These are phyloP conservation scores for Xylariaceae sp. DNA, from an alignment of 2,329 filamentous ascomycete genomes.

Conservation along the genomic window DNA sequence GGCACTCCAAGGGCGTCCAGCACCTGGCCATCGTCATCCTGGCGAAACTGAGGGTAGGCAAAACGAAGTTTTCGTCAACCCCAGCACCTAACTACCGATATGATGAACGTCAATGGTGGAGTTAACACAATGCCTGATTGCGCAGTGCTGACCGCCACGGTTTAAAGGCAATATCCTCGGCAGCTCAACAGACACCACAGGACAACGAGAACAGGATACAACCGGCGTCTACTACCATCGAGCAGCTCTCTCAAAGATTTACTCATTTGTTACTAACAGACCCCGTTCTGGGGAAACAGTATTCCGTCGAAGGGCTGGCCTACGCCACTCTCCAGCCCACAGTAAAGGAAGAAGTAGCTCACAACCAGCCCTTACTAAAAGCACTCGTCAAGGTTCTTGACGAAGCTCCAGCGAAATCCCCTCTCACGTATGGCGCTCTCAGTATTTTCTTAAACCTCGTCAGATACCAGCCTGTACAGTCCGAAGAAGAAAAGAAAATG, in stretches of 20 bases:
- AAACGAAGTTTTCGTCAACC: constrained; percentile 32
- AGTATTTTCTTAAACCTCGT: constrained; percentile 86
- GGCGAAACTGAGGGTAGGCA: constrained; percentile 63
- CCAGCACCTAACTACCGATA: constrained; percentile 17
- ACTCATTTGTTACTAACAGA: constrained; percentile 62
- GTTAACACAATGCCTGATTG: no score
- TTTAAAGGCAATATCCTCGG: constrained; percentile 53
- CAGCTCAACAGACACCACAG: constrained; percentile 34
- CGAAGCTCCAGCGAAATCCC: constrained; percentile 58
- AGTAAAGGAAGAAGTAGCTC: constrained; percentile 76
- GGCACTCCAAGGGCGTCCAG: constrained; percentile 59
- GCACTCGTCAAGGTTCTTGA: constrained; percentile 62
- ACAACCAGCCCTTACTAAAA: constrained; percentile 64
- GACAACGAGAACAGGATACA: constrained; percentile 42
- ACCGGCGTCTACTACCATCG: constrained; percentile 56
- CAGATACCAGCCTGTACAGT: constrained; percentile 68
- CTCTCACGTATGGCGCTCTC: constrained; percentile 77
- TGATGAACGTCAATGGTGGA: no score
- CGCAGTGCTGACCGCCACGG: constrained; percentile 30
- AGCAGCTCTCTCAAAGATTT: constrained; percentile 62
- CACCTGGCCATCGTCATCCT: constrained; percentile 70
- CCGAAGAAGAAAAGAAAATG: constrained; percentile 91
- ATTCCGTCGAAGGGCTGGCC: constrained; percentile 84
- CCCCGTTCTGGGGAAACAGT: constrained; percentile 56
- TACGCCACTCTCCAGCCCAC: constrained; percentile 84